Base-by-base conservation (phyloP, 495 filamentous ascomycete genomes). In the Parathielavia appendiculata region DNA sequence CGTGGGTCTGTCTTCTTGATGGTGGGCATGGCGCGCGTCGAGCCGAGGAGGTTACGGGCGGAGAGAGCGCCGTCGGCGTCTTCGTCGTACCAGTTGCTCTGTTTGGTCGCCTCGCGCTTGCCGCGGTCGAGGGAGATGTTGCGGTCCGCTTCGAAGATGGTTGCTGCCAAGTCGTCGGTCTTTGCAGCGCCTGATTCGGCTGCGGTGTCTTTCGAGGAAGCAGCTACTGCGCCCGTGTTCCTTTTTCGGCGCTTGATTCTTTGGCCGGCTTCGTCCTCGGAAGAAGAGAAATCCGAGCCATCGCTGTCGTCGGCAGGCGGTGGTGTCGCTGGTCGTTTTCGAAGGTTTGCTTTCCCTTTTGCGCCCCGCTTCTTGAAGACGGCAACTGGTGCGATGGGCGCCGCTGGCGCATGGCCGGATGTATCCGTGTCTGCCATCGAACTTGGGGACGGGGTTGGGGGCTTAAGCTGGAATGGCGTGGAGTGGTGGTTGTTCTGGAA, bases 1-100 rank as follows among this genome's bases (percentile, higher is more conserved):
- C 39, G 8, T 34, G 39, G 8, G 26, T 32, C 12, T 34, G 13
- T 30, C n/a, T 19, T 17, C 13, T 30, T 17, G 20, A 4, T 49
- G n/a, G 16, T 51, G 43, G 44, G 70, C 40, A 60, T 61, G 39
- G 61, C 71, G 53, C 82, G 74, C 14, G 87, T 87, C 20, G 79
- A 83, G 13, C 87, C 87, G 14, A 90, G 76, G 0, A 90, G 76
- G 56, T 79, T 83, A 69, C 83, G 84, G 13, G 76, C 71, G 47
- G 76, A 83, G 32, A 86, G 63, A 16, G 73, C 72, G n/a, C 63
- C 62, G 30, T 9, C 4, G 46, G 22, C 19, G 1, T 82, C 77
- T 51, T 92, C 87, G 59, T 91, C 90, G 73, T 88, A 93, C 91
- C 91, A 96, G 69, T 95, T 88, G n/a, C 81, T 84, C 20, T 83